Evolutionary conservation across 208 protist genomes (phyloP).

Genomic region (Tritrichomonas musculus): DNA sequence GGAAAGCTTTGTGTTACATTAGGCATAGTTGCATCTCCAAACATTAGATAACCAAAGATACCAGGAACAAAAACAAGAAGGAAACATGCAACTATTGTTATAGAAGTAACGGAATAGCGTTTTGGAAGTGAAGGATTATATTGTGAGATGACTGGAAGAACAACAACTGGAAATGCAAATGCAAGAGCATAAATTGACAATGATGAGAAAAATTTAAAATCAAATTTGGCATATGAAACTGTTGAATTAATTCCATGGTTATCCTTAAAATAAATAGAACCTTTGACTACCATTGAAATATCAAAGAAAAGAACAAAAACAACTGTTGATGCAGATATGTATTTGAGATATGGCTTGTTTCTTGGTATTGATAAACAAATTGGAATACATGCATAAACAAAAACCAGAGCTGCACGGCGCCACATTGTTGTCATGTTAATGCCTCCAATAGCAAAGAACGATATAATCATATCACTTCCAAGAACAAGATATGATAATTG

Average conservation of each 20-base stretch:
- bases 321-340: background rate
- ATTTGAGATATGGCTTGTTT: background rate
- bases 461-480: background rate
- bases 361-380: background rate
- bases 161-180: background rate
- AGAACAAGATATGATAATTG: background rate
- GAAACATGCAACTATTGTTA: background rate
- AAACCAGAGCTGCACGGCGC: background rate
- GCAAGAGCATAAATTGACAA: background rate
- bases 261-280: background rate
- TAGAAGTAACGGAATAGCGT: background rate
- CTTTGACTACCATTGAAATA: background rate
- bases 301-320: background rate
- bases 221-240: background rate
- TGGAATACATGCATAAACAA: background rate
- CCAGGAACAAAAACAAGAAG: background rate
- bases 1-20: background rate
- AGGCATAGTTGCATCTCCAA: background rate
- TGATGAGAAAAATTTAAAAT: background rate
- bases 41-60: background rate
- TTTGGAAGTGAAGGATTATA: background rate
- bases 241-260: background rate
- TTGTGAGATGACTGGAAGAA: background rate
- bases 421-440: background rate
- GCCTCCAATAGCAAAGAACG: background rate